Conservation (phyloP, 2,329 filamentous ascomycete genomes). For the Fusarium tupiense region DNA sequence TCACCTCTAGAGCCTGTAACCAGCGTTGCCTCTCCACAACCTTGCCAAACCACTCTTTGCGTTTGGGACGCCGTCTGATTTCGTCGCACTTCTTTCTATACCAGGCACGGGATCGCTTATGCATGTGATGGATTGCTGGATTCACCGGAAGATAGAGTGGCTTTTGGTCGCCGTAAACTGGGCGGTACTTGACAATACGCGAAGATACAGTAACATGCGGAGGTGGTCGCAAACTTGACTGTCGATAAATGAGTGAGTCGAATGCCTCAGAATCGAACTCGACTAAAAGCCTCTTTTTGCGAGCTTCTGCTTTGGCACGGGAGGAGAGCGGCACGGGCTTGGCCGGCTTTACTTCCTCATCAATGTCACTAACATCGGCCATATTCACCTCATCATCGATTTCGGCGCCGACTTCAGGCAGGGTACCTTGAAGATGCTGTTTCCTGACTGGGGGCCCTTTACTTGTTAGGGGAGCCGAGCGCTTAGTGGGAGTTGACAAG, state of each 20-base stretch:
- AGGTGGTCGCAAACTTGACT: slow-evolving; percentile 43
- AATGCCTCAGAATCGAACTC: slow-evolving; percentile 45
- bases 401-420: neutral
- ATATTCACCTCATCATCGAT: slow-evolving; percentile 18
- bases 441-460: neutral
- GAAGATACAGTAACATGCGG: slow-evolving; percentile 24
- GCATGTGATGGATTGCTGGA: slow-evolving; percentile 60
- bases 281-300: slow-evolving; percentile 12
- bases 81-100: slow-evolving; percentile 58
- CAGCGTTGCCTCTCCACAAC: slow-evolving; percentile 52
- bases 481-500: slow-evolving; percentile 1
- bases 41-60: slow-evolving; percentile 63
- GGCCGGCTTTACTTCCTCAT: neutral
- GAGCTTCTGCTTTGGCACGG: slow-evolving; percentile 9
- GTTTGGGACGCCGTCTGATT: slow-evolving; percentile 57
- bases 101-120: slow-evolving; percentile 57
- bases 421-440: neutral
- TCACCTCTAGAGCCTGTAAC: slow-evolving; percentile 38
- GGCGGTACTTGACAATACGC: neutral
- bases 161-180: slow-evolving; percentile 36
- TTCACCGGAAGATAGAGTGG: slow-evolving; percentile 59
- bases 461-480: neutral
- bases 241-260: slow-evolving; percentile 53
- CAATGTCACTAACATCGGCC: slow-evolving; percentile 14
- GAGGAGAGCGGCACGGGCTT: neutral